Percentiles rank a stretch among this genome's conserved stretches.
phyloP scores from a whole-genome alignment of 1,284 basidiomycete species.

The Fistulinella staudtii region DNA sequence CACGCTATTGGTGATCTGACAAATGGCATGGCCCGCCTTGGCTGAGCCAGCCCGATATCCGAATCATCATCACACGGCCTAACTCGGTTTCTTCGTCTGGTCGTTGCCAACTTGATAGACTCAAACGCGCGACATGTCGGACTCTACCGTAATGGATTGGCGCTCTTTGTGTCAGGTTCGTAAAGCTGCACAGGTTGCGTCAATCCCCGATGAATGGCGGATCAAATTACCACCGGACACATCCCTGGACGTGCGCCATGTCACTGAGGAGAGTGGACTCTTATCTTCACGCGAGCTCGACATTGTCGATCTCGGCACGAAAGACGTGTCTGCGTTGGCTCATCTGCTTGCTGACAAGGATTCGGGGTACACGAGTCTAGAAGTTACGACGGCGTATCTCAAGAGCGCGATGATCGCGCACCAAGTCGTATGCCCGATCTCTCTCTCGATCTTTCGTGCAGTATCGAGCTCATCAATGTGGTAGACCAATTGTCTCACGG shows the following conservation, averaged over 20 bases:
- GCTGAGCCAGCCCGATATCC: too few species aligned
- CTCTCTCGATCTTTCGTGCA: neutral
- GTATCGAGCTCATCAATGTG: neutral
- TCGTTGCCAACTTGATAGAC: too few species aligned
- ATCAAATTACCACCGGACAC: conserved; percentile 38
- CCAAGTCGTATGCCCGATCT: conserved; percentile 68
- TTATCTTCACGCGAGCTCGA: conserved; percentile 58
- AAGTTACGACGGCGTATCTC: conserved; percentile 71
- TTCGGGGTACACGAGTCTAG: conserved; percentile 52
- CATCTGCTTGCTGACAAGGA: conserved; percentile 39
- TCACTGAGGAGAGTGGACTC: conserved; percentile 58
- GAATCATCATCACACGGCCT: too few species aligned
- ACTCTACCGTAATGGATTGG: conserved; percentile 11
- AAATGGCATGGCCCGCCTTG: too few species aligned
- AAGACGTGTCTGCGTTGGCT: conserved; percentile 30
- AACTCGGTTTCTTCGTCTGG: too few species aligned
- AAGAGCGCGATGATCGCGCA: conserved; percentile 81
- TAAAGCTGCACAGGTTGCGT: conserved; percentile 20
- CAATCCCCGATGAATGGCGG: conserved; percentile 25
- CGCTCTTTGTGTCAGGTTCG: conserved; percentile 18
- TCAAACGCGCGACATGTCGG: too few species aligned
- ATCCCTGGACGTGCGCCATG: conserved; percentile 49
- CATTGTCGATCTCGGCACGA: conserved; percentile 53
- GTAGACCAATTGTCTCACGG: conserved; percentile 67
- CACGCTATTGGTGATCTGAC: too few species aligned